Base-by-base conservation (phyloP, 129 eudicot genomes). In the Gnaphalium uliginosum region DNA sequence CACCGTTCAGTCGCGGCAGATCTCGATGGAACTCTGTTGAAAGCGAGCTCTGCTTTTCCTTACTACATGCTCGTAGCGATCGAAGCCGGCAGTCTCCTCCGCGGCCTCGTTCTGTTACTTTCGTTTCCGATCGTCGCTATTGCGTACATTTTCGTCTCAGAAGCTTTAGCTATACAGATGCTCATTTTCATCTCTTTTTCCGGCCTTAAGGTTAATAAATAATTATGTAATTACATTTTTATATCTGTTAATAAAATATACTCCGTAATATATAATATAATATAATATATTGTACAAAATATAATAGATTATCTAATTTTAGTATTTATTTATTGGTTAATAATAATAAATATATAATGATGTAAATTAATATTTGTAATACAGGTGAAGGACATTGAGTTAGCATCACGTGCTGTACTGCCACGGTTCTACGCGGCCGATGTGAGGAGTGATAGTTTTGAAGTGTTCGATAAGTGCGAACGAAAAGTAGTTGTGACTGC, bases 41-140 rank as follows among this genome's bases (percentile, higher is more conserved):
- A 83, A 60, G 74, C 87, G 29, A 76, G 84, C 41, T 87, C 93
- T 1, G 90, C 99, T 14, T 95, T 95, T 80, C 99, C 99, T 18
- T 95, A 95, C 87, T 95, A 85, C 95, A 87, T 95, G 94, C 95
- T 95, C 4, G 89, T 95, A 4, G 97, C 99, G 2, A 83, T 95
- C 39, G 99, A 95, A 30, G 99, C 99, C 78, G 99, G 99, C 3
- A 95, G 99, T 41, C 82, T 91, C 62, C 71, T 95, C 54, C 93
- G 99, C 17, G 99, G 97, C 73, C 87, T 95, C 0, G 27, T 83
- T 4, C 90, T 95, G 51, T 73, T 95, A 18, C 87, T 95, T 6
- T 76, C 90, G 0, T 87, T 95, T 62, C 99, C 99, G 4, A 39
- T 91, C 32, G 78, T 95, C 14, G 91, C 89, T 0, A 68, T 95